Conservation (phyloP, 208 protist species). For the Trypanosoma grayi region DNA sequence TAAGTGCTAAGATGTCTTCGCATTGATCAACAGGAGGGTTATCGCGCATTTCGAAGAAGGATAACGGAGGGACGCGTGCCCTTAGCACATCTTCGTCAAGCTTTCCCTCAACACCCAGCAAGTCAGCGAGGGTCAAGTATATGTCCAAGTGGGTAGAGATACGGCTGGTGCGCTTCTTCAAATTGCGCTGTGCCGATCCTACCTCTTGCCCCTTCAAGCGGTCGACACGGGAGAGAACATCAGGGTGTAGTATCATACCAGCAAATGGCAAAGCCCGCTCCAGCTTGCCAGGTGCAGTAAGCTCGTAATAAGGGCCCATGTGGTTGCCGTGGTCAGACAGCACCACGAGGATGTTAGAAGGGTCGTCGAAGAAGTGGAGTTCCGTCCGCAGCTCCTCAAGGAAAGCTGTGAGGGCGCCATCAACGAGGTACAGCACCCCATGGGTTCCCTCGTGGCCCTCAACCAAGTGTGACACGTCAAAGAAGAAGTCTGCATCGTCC, state of each 20-base stretch:
- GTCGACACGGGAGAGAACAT: conserved; percentile 46
- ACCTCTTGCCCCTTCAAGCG: conserved; percentile 18
- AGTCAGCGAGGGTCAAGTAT: conserved; percentile 51
- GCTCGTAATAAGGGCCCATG: conserved; percentile 69
- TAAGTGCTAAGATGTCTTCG: not conserved
- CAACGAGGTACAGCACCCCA: conserved; percentile 38
- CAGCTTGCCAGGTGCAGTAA: conserved; percentile 44
- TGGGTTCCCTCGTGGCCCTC: conserved; percentile 73
- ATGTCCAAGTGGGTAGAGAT: conserved; percentile 47
- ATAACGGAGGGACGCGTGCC: conserved; percentile 15
- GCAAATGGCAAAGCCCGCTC: conserved; percentile 49
- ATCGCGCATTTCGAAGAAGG: conserved; percentile 36
- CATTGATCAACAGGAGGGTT: not conserved
- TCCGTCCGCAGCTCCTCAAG: conserved; percentile 36
- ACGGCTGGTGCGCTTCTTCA: conserved; percentile 31
- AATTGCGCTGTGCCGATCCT: conserved; percentile 24
- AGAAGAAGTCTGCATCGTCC: conserved; percentile 32
- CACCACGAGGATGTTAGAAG: conserved; percentile 56
- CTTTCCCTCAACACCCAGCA: conserved; percentile 35
- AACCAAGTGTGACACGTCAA: conserved; percentile 53
- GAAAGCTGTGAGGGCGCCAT: conserved; percentile 47
- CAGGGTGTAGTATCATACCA: conserved; percentile 36
- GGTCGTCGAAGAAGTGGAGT: conserved; percentile 62
- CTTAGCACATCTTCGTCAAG: conserved; percentile 1
- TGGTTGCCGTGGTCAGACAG: conserved; percentile 62